Conservation (phyloP, 805 yeast genomes). For the Tetrapisispora phaffii region DNA sequence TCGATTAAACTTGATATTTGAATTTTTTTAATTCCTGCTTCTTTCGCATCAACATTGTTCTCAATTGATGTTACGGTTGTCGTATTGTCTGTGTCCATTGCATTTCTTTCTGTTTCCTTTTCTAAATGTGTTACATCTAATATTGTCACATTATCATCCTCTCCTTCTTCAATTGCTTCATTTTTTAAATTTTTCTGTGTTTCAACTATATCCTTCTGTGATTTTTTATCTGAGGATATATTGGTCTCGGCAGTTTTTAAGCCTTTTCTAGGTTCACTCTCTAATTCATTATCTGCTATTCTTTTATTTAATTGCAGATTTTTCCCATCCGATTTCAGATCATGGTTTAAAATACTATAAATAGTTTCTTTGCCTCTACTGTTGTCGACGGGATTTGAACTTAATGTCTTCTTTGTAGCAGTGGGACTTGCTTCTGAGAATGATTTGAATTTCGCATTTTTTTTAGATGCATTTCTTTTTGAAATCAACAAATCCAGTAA, state of each 20-base stretch:
- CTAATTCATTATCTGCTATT: background rate
- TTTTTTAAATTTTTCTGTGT: background rate
- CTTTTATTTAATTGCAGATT: background rate
- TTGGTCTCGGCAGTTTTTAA: too few relatives aligned
- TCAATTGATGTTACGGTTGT: too few relatives aligned
- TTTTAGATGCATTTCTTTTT: background rate
- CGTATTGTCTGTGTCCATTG: too few relatives aligned
- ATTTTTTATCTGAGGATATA: too few relatives aligned
- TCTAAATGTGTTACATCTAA: too few relatives aligned
- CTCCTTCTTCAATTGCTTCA: too few relatives aligned
- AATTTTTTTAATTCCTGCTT: background rate
- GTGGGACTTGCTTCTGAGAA: background rate
- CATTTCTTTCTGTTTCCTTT: too few relatives aligned
- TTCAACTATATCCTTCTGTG: background rate
- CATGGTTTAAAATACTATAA: background rate
- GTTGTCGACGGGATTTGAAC: background rate
- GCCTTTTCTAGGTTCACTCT: too few relatives aligned
- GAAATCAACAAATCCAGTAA: background rate
- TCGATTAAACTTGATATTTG: background rate
- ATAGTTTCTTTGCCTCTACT: background rate
- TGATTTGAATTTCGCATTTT: background rate
- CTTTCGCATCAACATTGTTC: background rate
- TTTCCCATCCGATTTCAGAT: background rate
- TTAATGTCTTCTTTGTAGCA: background rate
- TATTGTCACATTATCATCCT: too few relatives aligned